Evolutionary conservation across 768 basidiomycete genomes (phyloP).

Genomic region (Suillus spraguei): DNA sequence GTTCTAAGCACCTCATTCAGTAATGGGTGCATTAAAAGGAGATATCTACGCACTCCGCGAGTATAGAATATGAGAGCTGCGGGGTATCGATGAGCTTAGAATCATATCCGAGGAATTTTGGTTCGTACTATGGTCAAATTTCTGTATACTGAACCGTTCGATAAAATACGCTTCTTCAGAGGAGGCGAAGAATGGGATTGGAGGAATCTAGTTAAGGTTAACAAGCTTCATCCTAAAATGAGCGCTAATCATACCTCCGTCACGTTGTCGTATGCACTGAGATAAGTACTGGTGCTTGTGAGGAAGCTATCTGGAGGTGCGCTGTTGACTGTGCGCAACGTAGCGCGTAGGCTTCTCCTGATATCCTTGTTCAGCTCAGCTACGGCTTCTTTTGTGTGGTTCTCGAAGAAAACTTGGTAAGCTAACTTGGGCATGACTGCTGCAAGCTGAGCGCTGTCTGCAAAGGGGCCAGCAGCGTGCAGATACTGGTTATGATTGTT

Average conservation of each 20-base stretch:
- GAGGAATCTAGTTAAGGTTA: constrained; percentile 47
- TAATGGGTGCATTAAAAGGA: background rate
- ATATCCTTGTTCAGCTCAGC: constrained; percentile 59
- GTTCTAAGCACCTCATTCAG: constrained; percentile 34
- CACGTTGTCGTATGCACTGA: constrained; percentile 53
- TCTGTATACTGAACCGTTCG: constrained; percentile 57
- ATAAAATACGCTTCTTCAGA: constrained; percentile 75
- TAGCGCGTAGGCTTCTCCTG: constrained; percentile 57
- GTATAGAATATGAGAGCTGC: constrained; percentile 71
- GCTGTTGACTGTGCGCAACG: constrained; percentile 51
- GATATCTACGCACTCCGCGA: constrained; percentile 40
- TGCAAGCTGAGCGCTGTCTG: constrained; percentile 45
- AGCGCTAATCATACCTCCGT: constrained; percentile 38
- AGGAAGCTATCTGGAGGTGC: constrained; percentile 61
- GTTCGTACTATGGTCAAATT: constrained; percentile 60
- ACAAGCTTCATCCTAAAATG: constrained; percentile 6
- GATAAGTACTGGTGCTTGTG: constrained; percentile 47
- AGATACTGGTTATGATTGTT: constrained; percentile 51
- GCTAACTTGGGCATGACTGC: constrained; percentile 50
- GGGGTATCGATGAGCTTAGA: background rate
- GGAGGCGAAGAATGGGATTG: constrained; percentile 58
- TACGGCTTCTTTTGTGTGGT: constrained; percentile 46
- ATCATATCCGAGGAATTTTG: background rate
- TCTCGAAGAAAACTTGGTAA: constrained; percentile 68
- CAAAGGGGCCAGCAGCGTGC: constrained; percentile 50